Percentiles rank a stretch among this genome's conserved stretches.
phyloP scores from a whole-genome alignment of 306 rosid species.

The Dryas octopetala region DNA sequence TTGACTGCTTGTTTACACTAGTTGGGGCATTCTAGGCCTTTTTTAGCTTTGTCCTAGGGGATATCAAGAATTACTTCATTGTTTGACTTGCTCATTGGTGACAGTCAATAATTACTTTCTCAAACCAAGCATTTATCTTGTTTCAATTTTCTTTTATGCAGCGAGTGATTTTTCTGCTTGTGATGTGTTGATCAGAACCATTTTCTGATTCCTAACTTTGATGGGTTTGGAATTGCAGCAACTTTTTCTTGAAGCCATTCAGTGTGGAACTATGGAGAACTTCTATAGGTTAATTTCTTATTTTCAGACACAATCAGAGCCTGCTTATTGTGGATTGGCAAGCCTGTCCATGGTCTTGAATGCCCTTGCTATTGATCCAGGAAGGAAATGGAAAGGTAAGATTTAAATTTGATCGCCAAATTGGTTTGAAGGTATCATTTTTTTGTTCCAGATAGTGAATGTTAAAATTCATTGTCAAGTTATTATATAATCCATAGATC shows the following conservation, averaged over 20 bases:
- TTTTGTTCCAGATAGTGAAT: background rate
- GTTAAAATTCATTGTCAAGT: slow-evolving; percentile 6
- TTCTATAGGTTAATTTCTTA: slow-evolving; percentile 72
- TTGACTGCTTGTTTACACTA: background rate
- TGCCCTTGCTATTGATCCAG: slow-evolving; percentile 93
- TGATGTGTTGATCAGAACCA: background rate
- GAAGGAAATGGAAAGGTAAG: slow-evolving; percentile 92
- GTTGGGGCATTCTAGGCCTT: background rate
- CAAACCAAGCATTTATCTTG: too few relatives aligned
- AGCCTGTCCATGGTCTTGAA: slow-evolving; percentile 92
- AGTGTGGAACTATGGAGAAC: slow-evolving; percentile 85
- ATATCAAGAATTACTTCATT: background rate
- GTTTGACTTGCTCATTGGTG: background rate
- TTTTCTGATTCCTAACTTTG: background rate
- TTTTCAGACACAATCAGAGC: slow-evolving; percentile 92
- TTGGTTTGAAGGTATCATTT: background rate
- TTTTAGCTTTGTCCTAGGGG: too few relatives aligned
- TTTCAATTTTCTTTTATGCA: background rate
- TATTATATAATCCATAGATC: background rate
- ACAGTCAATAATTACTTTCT: too few relatives aligned
- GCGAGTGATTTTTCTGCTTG: background rate
- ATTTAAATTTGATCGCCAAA: background rate
- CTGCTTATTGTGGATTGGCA: slow-evolving; percentile 92
- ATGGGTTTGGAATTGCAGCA: slow-evolving; percentile 45
- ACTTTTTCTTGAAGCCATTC: slow-evolving; percentile 71